phyloP scores from a whole-genome alignment of 805 yeast genomes.

The Tetrapisispora pingtungensis region DNA sequence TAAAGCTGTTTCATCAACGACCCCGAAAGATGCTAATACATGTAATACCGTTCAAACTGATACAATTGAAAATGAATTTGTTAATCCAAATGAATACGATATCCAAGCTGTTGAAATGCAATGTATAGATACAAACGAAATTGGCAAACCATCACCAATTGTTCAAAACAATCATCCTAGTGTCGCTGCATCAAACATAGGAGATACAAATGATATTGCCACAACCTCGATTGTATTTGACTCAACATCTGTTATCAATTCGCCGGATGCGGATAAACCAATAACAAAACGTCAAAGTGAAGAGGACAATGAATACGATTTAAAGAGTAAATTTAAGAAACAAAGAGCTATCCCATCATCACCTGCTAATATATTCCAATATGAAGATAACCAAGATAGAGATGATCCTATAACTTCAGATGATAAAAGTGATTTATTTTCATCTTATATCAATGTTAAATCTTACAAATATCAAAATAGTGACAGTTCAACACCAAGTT shows the following conservation, averaged over 20 bases:
- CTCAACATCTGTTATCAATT: conserved; percentile 13
- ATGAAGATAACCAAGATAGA: conserved; percentile 5
- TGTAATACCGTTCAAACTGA: conserved; percentile 13
- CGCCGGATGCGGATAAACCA: conserved; percentile 5
- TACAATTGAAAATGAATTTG: conserved; percentile 8
- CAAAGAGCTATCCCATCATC: conserved; percentile 27
- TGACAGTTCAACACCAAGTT: conserved; percentile 1
- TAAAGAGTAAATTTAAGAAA: conserved; percentile 11
- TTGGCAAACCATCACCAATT: conserved; percentile 26
- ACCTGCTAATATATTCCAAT: conserved; percentile 24
- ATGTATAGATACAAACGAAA: conserved; percentile 1
- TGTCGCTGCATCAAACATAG: neutral
- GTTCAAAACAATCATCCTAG: conserved; percentile 1
- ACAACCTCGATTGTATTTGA: conserved; percentile 12
- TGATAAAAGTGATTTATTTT: conserved; percentile 18
- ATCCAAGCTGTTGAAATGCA: neutral
- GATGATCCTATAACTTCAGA: conserved; percentile 1
- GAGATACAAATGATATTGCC: conserved; percentile 12
- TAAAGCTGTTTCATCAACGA: conserved; percentile 7
- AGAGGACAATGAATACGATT: neutral
- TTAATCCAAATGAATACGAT: neutral
- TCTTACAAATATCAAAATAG: neutral
- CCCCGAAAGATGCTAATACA: conserved; percentile 15
- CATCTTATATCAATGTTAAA: conserved; percentile 12
- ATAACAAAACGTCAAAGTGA: neutral